Evolutionary conservation across 2,329 filamentous ascomycete species (phyloP), one percentile per base, ranked within the genome.

Genomic region (Zopfia rhizophila): DNA sequence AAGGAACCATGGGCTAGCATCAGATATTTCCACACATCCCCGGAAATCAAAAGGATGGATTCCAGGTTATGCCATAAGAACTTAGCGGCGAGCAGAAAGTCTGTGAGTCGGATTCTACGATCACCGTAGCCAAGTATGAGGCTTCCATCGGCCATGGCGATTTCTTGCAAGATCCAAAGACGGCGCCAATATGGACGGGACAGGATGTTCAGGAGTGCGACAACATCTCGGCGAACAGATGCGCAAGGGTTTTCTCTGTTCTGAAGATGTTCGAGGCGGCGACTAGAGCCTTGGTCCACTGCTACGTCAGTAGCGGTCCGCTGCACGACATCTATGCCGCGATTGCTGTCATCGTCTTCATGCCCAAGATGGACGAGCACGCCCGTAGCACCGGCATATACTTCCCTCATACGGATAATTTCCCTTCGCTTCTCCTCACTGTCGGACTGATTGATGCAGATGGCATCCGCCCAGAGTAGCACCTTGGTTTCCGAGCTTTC

Each of bases 161-260:
- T 13, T 14, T 45, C 42, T 39, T 45, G 42, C 13, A 38, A 28
- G n/a, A 45, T 29, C 32, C 41, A 45, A 11, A 45, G 23, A 12
- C 41, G 25, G 12, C 36, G 23, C 32, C 32, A 45, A 17, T 45
- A 38, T 25, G 41, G 41, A 14, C 33, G 16, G 18, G 8, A 24
- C 2, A 38, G 13, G 3, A 45, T 14, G 7, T 12, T 33, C 2
- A 33, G n/a, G 16, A 33, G n/a, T n/a, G n/a, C n/a, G n/a, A n/a
- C n/a, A n/a, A n/a, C n/a, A n/a, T n/a, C n/a, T n/a, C n/a, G n/a
- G n/a, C n/a, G n/a, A n/a, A n/a, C n/a, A n/a, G n/a, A n/a, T n/a
- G n/a, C n/a, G n/a, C n/a, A n/a, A n/a, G n/a, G n/a, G n/a, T n/a
- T n/a, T n/a, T n/a, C n/a, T n/a, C n/a, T n/a, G n/a, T n/a, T n/a